Evolutionary conservation across 2,329 filamentous ascomycete species (phyloP).

Genomic region (Macrophomina phaseolina): DNA sequence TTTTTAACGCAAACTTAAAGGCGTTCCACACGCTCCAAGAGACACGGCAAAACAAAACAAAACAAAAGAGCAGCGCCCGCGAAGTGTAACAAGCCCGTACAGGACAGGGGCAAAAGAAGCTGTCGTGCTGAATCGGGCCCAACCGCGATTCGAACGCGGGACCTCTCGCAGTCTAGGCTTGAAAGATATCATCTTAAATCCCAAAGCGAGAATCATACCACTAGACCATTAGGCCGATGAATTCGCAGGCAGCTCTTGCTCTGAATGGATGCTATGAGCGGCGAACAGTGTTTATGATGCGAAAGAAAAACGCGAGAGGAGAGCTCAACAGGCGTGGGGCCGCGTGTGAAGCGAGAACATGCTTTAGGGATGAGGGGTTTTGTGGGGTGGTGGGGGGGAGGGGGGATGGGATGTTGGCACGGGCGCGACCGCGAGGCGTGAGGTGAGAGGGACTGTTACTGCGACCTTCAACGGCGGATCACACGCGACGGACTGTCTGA

Average conservation of each 20-base stretch:
- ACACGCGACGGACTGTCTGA: background rate
- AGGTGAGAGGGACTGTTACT: no score
- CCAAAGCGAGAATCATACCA: slow-evolving; percentile 30
- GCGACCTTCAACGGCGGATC: no score
- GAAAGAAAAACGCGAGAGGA: background rate
- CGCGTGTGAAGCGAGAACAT: background rate
- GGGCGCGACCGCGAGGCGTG: no score
- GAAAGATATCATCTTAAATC: background rate
- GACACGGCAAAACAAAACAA: no score
- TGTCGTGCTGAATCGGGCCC: background rate
- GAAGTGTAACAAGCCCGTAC: no score
- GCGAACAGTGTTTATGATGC: background rate
- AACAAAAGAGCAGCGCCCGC: no score
- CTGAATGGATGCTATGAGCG: background rate
- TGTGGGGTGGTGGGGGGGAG: background rate
- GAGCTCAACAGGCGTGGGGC: background rate
- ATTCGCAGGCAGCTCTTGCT: background rate
- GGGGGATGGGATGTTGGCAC: background rate
- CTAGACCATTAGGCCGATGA: slow-evolving; percentile 29
- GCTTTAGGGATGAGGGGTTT: background rate
- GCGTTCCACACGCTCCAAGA: no score
- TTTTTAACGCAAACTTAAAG: no score
- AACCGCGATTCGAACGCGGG: slow-evolving; percentile 27
- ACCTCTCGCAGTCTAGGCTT: slow-evolving; percentile 18
- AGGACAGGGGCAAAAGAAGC: background rate